Base-by-base conservation (phyloP, 495 filamentous ascomycete genomes). In the Penicillium waksmanii region DNA sequence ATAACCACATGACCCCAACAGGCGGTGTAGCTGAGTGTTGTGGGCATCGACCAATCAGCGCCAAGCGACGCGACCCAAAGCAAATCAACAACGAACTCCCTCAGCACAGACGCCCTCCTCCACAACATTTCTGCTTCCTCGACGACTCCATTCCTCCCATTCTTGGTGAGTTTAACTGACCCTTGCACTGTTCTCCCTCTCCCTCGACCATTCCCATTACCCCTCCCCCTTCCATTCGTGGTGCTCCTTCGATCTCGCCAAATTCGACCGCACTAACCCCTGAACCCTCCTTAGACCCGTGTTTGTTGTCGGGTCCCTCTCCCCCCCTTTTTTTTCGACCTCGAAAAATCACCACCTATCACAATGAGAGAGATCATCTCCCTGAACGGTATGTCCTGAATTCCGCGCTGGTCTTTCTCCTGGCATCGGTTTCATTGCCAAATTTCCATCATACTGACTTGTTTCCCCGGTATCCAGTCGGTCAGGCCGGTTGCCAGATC, bases 401-500 rank as follows among this genome's bases (percentile, higher is more conserved):
- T 46, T 50, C 17, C 15, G 9, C 5, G 6, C 42, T 40, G 40
- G 2, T 27, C 9, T 25, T 57, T 51, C 9, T 27, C 15, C 6
- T 52, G 38, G 34, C 36, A 46, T 47, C 68, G 53, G 60, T 48
- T 61, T 56, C 54, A 54, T 23, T 23, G 55, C 40, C 15, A 34
- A 66, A 50, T 51, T 53, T 33, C 64, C 40, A 35, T 65, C 40
- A 61, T 61, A 62, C 67, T 70, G 51, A 70, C 65, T 38, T 51
- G 44, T 52, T 54, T 49, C 13, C 62, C 59, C 36, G 42, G 50
- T 49, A 62, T 60, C 83, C 72, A 98, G 95, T 98, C 81, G 95
- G 95, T 81, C 95, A 98, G 85, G 95, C 95, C 74, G 95, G 95
- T 89, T 97, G 96, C 86, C 95, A 98, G 79, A 98, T 98, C 76